Evolutionary conservation across 2,329 filamentous ascomycete genomes (phyloP), one percentile per base, ranked within the genome.

Genomic region (Hypoxylon rubiginosum): DNA sequence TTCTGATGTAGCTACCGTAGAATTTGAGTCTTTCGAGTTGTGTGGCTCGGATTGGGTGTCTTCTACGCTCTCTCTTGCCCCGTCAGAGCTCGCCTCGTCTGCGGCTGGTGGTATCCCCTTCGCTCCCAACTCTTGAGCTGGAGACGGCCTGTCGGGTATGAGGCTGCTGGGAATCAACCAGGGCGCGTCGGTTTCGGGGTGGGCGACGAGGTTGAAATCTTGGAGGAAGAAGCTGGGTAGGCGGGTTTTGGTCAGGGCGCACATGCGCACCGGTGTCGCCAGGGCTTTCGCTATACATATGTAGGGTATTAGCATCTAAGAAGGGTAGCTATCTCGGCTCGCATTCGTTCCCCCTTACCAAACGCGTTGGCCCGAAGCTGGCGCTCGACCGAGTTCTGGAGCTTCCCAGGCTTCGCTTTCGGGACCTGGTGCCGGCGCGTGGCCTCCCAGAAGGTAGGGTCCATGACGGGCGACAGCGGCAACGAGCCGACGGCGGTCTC

Each of bases 221-320:
- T 91, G 86, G 4, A 92, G 79, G 74, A 93, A 91, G 72, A 85
- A 88, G 13, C 76, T 78, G 1, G 91, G 91, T 6, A 92, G 76
- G 1, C 74, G 73, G 0, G 76, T 74, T 0, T 72, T 66, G 1
- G 88, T 88, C 32, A 85, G 74, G 21, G 77, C 72, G 72, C 90
- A 92, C 61, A 76, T 71, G 58, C 91, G 88, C 21, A 90, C 61
- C 0, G 88, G 87, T 0, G 86, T 85, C 30, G 86, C 86, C 21
- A 94, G 83, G 6, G 88, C 86, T 48, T 83, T 83, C 2, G 91
- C 90, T 91, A n/a, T n/a, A n/a, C n/a, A 58, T 52, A 55, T 19
- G 3, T 26, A 11, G 51, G 13, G 34, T 1, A 24, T 60, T 4
- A 57, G 41, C 21, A 57, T 43, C 54, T 65, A 59, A 28, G 9